A percentile compares a stretch with the other conserved stretches of the same genome.
Evolutionary conservation across 2,329 filamentous ascomycete genomes (phyloP).

Genomic region (Xylariaceae sp.): DNA sequence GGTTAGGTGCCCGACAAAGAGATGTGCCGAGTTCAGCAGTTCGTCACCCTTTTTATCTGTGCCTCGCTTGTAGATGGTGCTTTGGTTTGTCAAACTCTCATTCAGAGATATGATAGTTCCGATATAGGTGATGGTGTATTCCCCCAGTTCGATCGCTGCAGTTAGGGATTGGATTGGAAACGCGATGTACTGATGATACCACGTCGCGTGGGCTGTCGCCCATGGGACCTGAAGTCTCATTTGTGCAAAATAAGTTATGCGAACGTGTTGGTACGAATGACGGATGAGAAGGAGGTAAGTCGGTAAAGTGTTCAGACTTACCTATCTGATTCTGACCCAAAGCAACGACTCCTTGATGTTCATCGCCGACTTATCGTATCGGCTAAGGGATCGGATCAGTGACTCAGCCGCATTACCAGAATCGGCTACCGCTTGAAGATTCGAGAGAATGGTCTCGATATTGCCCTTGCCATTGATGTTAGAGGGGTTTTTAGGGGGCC

Average conservation of each 20-base stretch:
- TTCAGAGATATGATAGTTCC: constrained; percentile 3
- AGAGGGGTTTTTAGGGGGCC: constrained; percentile 3
- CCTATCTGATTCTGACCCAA: constrained; percentile 5
- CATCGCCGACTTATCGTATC: constrained; percentile 7
- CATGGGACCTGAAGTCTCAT: constrained; percentile 3
- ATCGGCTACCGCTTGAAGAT: constrained; percentile 3
- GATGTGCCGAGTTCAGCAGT: constrained; percentile 4
- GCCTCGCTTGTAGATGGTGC: constrained; percentile 5
- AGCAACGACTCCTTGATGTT: constrained; percentile 7
- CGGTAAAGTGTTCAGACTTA: not conserved
- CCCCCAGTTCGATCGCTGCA: constrained; percentile 1
- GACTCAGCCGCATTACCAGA: constrained; percentile 1
- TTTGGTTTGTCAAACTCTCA: constrained; percentile 1
- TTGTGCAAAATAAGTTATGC: not conserved
- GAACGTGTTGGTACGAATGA: too few species aligned
- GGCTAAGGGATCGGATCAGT: constrained; percentile 4
- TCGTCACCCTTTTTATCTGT: not conserved
- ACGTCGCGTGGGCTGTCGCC: constrained; percentile 5
- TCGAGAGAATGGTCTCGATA: constrained; percentile 4
- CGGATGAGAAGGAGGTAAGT: too few species aligned
- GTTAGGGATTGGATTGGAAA: constrained; percentile 6
- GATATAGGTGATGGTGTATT: constrained; percentile 6
- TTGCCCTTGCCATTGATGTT: constrained; percentile 5
- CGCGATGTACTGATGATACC: constrained; percentile 7
- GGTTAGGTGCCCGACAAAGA: constrained; percentile 5